Base-by-base conservation (phyloP, 176 grass and related monocot species). In the Olyra latifolia region DNA sequence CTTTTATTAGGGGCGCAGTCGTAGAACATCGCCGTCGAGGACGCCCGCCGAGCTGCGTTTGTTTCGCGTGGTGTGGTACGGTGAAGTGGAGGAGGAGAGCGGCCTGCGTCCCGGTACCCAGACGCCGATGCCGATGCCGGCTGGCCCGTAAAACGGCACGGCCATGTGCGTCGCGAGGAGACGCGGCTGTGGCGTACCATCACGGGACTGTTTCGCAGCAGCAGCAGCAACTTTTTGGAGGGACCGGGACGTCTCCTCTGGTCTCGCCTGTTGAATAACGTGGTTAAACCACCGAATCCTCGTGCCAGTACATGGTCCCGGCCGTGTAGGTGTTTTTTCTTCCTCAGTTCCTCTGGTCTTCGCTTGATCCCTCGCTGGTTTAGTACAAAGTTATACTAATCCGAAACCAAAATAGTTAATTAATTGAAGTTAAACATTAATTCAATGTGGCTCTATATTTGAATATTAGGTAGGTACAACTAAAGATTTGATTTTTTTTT, bases 91-190 rank as follows among this genome's bases (percentile, higher is more conserved):
- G 55, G 63, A 56, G n/a, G 23, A 30, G 58, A 32, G 42, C 52
- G 62, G 19, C 41, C 45, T 10, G 42, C 27, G 27, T 24, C 32
- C 69, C 44, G 24, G 54, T 39, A 73, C 72, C 62, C 65, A 53
- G 52, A 42, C n/a, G 71, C 22, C 47, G 42, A 35, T n/a, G n/a
- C n/a, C n/a, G n/a, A n/a, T n/a, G n/a, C n/a, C n/a, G n/a, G 52
- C 73, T 69, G 65, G 22, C 35, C 53, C 80, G 67, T 50, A n/a
- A n/a, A 60, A 79, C 50, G 80, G 75, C 68, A 74, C 28, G 27
- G 49, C 40, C 68, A 88, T 88, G 86, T 88, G 86, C 62, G 60
- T 39, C 60, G 84, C 72, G 57, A 27, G 27, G 63, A 39, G 16
- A 44, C 24, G 64, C 72, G 17, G 64, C 23, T 82, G 74, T 12